Base-by-base conservation (phyloP, 2,329 filamentous ascomycete species). In the Fusarium sp. region DNA sequence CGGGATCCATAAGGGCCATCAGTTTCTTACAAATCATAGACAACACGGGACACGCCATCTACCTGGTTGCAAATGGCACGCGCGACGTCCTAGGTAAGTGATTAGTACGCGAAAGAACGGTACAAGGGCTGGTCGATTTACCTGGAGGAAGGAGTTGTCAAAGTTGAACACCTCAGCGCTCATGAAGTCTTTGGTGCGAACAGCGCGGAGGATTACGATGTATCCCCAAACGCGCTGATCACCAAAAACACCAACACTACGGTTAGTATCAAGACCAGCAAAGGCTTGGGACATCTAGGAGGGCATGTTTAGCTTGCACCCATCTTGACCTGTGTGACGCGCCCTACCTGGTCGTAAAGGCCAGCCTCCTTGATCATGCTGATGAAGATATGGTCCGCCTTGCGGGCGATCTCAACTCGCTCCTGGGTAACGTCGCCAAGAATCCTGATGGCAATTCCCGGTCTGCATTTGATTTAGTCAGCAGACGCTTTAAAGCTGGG, bases 391-490 rank as follows among this genome's bases (percentile, higher is more conserved):
- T 89, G 78, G 75, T 95, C 93, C 2, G 92, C 93, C 77, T 92
- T 85, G 15, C 93, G 84, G 3, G 90, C 93, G 69, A 97, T 96
- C 59, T 89, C 89, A 13, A 97, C 92, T 43, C 92, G 89, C 77
- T 95, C 92, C 2, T 86, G 87, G 2, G 93, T 97, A 15, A 97
- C 91, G 73, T 97, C 94, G 36, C 95, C 95, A 1, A 97, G 84
- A 64, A 59, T 48, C 9, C 48, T 16, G 37, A 64, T 48, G 16
- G 48, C 61, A 44, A 64, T 60, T 6, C 61, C 61, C 9, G 47
- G 36, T 27, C 40, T 46, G 16, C 10, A 23, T 48, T 36, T 8
- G 6, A 41, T 27, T 15, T 11, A 52, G 23, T 60, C 23, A 47
- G 23, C 39, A 16, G 4, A 7, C n/a, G 7, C n/a, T 23, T 41